Percentiles rank a stretch among this genome's conserved stretches.
phyloP scores from a whole-genome alignment of 345 rosid genomes.

The Viola odorata region DNA sequence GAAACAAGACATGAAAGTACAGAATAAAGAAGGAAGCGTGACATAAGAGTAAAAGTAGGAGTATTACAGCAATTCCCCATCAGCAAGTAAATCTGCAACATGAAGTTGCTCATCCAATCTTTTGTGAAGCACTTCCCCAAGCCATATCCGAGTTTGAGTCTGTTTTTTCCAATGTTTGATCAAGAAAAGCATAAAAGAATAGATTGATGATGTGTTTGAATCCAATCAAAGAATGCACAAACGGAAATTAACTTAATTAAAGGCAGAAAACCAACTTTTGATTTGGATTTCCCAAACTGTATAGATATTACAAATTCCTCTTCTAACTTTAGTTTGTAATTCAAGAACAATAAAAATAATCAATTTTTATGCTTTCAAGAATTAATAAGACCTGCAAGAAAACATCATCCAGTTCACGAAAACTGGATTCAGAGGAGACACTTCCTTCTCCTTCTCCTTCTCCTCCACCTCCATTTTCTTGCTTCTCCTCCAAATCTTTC shows the following conservation, averaged over 20 bases:
- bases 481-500: background rate
- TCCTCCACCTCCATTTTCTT: background rate
- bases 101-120: slow-evolving; percentile 15
- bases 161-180: background rate
- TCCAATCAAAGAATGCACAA: no score
- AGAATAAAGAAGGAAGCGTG: no score
- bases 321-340: no score
- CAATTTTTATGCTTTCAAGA: no score
- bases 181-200: background rate
- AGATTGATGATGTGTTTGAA: background rate
- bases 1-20: no score
- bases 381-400: slow-evolving; percentile 25
- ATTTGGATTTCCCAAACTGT: no score
- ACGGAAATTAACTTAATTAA: no score
- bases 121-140: slow-evolving; percentile 27
- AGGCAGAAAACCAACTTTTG: no score
- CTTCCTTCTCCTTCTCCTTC: background rate
- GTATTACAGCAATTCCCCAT: slow-evolving; percentile 27
- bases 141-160: slow-evolving; percentile 32
- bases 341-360: no score
- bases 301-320: no score
- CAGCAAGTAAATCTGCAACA: slow-evolving; percentile 27
- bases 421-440: slow-evolving; percentile 17
- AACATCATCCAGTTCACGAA: slow-evolving; percentile 32
- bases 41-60: background rate